These are phyloP conservation scores for Exophiala viscosa DNA, from an alignment of 2,329 filamentous ascomycete genomes.

Conservation along the genomic window DNA sequence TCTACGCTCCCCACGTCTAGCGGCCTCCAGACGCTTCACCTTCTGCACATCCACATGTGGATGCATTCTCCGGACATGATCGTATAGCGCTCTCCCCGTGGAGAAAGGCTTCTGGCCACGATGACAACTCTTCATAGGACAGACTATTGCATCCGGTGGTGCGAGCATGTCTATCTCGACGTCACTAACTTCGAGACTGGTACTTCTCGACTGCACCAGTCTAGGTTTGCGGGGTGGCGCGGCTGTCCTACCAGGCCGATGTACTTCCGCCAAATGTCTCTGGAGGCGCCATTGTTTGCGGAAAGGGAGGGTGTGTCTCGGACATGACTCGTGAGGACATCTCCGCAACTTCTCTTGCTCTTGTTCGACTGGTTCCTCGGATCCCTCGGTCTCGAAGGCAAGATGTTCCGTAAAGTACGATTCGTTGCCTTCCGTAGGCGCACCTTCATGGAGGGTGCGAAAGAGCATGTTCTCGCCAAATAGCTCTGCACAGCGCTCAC, in stretches of 20 bases:
- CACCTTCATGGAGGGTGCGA: slow-evolving; percentile 51
- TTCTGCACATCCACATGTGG: slow-evolving; percentile 26
- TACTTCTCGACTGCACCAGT: background rate
- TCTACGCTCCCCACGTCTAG: slow-evolving; percentile 18
- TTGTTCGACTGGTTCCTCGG: slow-evolving; percentile 1
- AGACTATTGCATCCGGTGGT: slow-evolving; percentile 12
- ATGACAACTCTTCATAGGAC: slow-evolving; percentile 24
- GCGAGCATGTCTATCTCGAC: background rate
- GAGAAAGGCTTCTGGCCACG: slow-evolving; percentile 16
- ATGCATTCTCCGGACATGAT: slow-evolving; percentile 27
- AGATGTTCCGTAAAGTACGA: slow-evolving; percentile 20
- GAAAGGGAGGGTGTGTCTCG: slow-evolving; percentile 22
- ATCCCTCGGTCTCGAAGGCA: slow-evolving; percentile 12
- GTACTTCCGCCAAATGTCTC: slow-evolving; percentile 20
- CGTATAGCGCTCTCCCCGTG: slow-evolving; percentile 21
- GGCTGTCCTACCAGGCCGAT: background rate
- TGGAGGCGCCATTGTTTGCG: slow-evolving; percentile 21
- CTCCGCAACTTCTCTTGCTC: background rate
- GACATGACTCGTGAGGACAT: slow-evolving; percentile 23
- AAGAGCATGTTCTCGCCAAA: slow-evolving; percentile 71
- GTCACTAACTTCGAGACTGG: slow-evolving; percentile 9
- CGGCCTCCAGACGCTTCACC: slow-evolving; percentile 19
- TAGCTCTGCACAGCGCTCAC: slow-evolving; percentile 68
- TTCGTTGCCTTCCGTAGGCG: slow-evolving; percentile 2
- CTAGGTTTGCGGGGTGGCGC: background rate